Percentiles rank a stretch among this genome's conserved stretches.
Evolutionary conservation across 345 rosid species (phyloP).

Genomic region (Boechera stricta): DNA sequence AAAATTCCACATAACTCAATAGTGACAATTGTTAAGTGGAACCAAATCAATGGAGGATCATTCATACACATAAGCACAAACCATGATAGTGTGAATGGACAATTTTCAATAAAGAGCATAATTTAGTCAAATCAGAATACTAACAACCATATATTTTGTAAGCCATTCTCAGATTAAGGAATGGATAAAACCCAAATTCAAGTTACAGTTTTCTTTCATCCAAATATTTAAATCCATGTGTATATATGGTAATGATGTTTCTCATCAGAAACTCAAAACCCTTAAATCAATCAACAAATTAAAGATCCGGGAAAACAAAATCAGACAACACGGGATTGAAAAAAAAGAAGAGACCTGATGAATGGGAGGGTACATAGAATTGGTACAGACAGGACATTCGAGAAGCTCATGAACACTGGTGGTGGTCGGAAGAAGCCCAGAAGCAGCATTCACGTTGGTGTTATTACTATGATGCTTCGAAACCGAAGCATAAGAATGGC

Average conservation of each 20-base stretch:
- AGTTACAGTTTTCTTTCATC: neutral
- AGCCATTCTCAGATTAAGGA: neutral
- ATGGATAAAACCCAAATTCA: neutral
- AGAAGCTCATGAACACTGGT: constrained; percentile 95
- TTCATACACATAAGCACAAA: constrained; percentile 9
- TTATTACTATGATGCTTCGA: constrained; percentile 60
- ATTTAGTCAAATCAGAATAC: neutral
- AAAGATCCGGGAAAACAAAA: constrained; percentile 12
- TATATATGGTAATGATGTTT: neutral
- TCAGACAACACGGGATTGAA: neutral
- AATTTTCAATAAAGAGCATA: neutral
- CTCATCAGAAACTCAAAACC: constrained; percentile 12
- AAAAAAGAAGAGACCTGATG: constrained; percentile 63
- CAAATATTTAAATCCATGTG: neutral
- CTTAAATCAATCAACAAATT: constrained; percentile 10
- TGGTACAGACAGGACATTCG: constrained; percentile 97
- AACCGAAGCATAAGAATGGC: constrained; percentile 57
- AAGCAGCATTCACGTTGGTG: constrained; percentile 45
- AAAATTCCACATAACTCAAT: neutral
- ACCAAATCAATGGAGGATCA: constrained; percentile 23
- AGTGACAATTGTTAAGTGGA: constrained; percentile 14
- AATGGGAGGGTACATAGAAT: constrained; percentile 97
- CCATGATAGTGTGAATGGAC: neutral
- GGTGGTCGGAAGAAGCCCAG: constrained; percentile 65
- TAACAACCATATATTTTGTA: neutral